Evolutionary conservation across 2,329 filamentous ascomycete species (phyloP).

Genomic region (Neopestalotiopsis sp.): DNA sequence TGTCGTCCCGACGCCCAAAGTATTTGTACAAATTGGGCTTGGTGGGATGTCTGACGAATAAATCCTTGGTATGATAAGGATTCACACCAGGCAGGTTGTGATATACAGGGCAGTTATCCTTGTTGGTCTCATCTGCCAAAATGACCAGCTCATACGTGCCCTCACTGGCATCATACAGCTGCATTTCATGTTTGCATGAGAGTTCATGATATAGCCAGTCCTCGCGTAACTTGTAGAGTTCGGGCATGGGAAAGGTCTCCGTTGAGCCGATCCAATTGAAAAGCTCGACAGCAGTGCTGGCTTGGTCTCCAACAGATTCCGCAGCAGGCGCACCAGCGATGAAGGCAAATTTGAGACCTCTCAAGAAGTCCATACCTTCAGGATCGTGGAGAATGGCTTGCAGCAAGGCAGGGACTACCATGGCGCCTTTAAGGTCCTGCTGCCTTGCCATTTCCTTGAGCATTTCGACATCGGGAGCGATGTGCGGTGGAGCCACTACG

Average conservation of each 20-base stretch:
- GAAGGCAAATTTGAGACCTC: slow-evolving; percentile 23
- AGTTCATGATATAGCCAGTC: slow-evolving; percentile 42
- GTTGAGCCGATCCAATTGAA: slow-evolving; percentile 29
- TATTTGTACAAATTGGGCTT: slow-evolving; percentile 41
- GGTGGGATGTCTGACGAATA: slow-evolving; percentile 41
- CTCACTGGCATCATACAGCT: slow-evolving; percentile 15
- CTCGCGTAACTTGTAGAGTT: slow-evolving; percentile 23
- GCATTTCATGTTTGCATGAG: slow-evolving; percentile 30
- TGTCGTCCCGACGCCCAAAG: slow-evolving; percentile 44
- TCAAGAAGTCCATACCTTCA: slow-evolving; percentile 23
- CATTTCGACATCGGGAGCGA: slow-evolving; percentile 24
- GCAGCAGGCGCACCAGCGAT: slow-evolving; percentile 25
- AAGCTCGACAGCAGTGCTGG: slow-evolving; percentile 21
- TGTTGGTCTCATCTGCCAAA: slow-evolving; percentile 25
- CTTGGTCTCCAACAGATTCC: slow-evolving; percentile 17
- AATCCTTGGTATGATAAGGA: slow-evolving; percentile 42
- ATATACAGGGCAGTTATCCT: slow-evolving; percentile 30
- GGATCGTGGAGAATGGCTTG: slow-evolving; percentile 26
- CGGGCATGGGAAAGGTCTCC: slow-evolving; percentile 25
- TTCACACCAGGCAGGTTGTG: slow-evolving; percentile 39
- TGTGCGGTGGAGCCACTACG: slow-evolving; percentile 26
- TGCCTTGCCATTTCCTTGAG: slow-evolving; percentile 23
- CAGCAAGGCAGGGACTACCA: slow-evolving; percentile 23
- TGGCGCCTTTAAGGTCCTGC: slow-evolving; percentile 23
- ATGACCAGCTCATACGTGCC: slow-evolving; percentile 34